Percentiles rank a stretch among this genome's conserved stretches.
Conservation (phyloP, 495 filamentous ascomycete genomes). For the Podospora pseudocomata region DNA sequence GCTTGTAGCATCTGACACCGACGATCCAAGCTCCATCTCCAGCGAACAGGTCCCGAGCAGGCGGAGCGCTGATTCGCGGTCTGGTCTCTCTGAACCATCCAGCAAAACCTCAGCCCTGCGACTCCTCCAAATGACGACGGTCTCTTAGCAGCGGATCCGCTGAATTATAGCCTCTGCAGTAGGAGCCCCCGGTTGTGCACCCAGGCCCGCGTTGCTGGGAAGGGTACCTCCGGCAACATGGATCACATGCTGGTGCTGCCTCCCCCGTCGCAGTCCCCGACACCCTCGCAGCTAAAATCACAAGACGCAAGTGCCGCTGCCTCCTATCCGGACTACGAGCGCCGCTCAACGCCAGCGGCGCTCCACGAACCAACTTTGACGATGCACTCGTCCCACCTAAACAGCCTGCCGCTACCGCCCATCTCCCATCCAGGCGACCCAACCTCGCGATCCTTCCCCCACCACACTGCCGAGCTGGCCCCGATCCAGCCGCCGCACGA, state of each 20-base stretch:
- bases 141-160: conserved; percentile 14
- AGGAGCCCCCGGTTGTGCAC: neutral
- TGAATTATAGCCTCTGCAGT: conserved; percentile 10
- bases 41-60: no score
- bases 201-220: neutral
- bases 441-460: conserved; percentile 33
- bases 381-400: conserved; percentile 4
- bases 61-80: no score
- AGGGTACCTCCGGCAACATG: conserved; percentile 24
- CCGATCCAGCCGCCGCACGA: conserved; percentile 38
- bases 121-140: conserved; percentile 24
- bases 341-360: conserved; percentile 3
- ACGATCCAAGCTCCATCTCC: neutral
- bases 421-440: conserved; percentile 35
- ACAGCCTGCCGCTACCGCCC: conserved; percentile 13
- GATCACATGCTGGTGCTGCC: conserved; percentile 41
- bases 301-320: conserved; percentile 12
- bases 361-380: neutral
- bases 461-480: conserved; percentile 40
- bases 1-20: neutral
- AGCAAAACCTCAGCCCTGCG: neutral
- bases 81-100: neutral
- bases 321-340: neutral
- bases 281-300: conserved; percentile 17
- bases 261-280: conserved; percentile 18